Conservation (phyloP, 257 asterid species). For the Echium plantagineum region DNA sequence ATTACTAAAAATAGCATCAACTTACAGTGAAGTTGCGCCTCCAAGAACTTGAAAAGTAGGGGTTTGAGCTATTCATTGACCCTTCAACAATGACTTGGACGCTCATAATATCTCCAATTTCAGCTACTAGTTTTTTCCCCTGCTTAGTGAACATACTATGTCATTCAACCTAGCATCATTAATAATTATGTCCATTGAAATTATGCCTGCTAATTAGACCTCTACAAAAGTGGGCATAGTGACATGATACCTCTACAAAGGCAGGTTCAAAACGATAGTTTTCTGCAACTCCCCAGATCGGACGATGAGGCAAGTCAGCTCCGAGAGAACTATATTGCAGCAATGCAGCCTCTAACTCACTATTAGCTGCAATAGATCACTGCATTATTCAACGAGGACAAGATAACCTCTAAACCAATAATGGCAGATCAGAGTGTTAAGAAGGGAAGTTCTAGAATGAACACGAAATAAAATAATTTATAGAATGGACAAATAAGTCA, state of each 20-base stretch:
- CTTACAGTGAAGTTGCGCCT: constrained; percentile 63
- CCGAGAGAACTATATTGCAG: constrained; percentile 42
- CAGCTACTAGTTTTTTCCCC: constrained; percentile 63
- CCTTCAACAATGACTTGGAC: constrained; percentile 82
- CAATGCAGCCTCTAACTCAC: constrained; percentile 56
- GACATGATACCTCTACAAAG: constrained; percentile 81
- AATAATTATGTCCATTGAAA: not conserved
- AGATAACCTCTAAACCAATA: not conserved
- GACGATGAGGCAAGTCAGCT: constrained; percentile 30
- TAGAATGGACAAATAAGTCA: too few relatives aligned
- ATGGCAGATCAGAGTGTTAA: not conserved
- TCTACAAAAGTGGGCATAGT: constrained; percentile 90
- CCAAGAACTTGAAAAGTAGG: constrained; percentile 86
- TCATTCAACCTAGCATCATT: constrained; percentile 5
- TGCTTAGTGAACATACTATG: constrained; percentile 20
- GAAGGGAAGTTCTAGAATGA: not conserved
- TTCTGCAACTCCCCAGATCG: constrained; percentile 95
- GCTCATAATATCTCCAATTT: constrained; percentile 68
- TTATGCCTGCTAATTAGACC: constrained; percentile 29
- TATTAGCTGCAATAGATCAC: constrained; percentile 38
- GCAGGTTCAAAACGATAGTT: constrained; percentile 98
- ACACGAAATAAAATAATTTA: too few relatives aligned
- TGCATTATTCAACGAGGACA: not conserved
- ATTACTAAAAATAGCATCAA: too few relatives aligned
- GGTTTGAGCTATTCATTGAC: constrained; percentile 92